These are phyloP conservation scores for Arctostaphylos glauca DNA, from an alignment of 148 eudicot genomes.

Conservation along the genomic window DNA sequence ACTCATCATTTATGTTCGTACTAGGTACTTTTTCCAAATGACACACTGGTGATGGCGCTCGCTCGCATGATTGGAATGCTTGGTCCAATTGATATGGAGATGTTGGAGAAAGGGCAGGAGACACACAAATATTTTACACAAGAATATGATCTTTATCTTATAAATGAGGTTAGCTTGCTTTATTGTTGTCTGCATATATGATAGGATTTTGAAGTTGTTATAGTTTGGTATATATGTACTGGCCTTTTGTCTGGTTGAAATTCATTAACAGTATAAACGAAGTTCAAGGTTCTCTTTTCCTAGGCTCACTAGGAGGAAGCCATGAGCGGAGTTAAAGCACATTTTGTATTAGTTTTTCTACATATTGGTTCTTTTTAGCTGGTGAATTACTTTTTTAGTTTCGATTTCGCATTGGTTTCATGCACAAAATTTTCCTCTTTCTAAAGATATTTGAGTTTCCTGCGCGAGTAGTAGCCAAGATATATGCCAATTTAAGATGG, in stretches of 20 bases:
- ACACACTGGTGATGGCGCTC: conserved; percentile 61
- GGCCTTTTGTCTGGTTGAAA: neutral
- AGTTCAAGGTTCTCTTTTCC: conserved; percentile 4
- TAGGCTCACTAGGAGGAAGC: neutral
- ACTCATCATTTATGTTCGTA: conserved; percentile 13
- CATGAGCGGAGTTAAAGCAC: neutral
- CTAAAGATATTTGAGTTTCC: neutral
- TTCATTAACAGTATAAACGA: neutral
- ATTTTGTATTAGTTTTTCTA: neutral
- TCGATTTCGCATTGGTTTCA: neutral
- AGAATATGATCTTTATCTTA: conserved; percentile 67
- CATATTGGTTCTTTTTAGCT: neutral
- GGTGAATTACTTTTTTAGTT: neutral
- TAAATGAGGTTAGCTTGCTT: conserved; percentile 62
- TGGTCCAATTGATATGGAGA: conserved; percentile 84
- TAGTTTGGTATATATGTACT: neutral
- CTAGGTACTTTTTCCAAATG: conserved; percentile 94
- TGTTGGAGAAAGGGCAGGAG: conserved; percentile 77
- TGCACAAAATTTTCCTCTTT: neutral
- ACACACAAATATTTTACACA: conserved; percentile 84
- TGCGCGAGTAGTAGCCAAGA: neutral
- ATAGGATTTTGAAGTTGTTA: neutral
- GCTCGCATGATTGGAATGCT: conserved; percentile 74
- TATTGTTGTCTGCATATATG: neutral
- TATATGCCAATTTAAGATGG: neutral